A percentile compares a stretch with the other conserved stretches of the same genome.
phyloP scores from a whole-genome alignment of 345 rosid genomes.

The Salix udensis region DNA sequence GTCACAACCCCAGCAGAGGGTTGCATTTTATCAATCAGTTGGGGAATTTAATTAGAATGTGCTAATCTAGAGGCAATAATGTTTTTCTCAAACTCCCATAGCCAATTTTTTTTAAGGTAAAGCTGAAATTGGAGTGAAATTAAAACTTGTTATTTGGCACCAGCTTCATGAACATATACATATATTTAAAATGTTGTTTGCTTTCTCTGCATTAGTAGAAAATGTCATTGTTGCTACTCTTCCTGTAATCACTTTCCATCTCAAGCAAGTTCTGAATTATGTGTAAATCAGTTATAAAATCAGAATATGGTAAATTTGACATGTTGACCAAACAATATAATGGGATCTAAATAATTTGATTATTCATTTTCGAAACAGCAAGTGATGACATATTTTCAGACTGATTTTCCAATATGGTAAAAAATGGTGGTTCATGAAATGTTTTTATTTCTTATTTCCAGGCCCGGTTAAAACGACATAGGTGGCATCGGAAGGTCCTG shows the following conservation, averaged over 20 bases:
- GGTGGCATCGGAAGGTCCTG: constrained; percentile 89
- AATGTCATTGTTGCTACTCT: neutral
- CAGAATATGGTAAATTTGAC: neutral
- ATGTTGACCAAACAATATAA: neutral
- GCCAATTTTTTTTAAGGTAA: neutral
- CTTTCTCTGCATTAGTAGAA: neutral
- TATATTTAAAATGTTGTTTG: neutral
- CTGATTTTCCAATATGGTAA: too few species aligned
- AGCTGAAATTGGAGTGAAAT: too few species aligned
- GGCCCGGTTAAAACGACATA: constrained; percentile 79
- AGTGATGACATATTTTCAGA: too few species aligned
- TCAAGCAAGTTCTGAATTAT: neutral
- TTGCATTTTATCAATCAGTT: neutral
- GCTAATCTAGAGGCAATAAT: neutral
- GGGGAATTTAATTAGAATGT: neutral
- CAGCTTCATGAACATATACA: too few species aligned
- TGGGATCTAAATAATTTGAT: neutral
- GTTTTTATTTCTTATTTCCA: constrained; percentile 25
- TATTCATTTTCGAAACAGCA: neutral
- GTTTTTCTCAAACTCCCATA: neutral
- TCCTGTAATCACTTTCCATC: neutral
- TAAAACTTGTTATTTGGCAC: too few species aligned
- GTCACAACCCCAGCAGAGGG: neutral
- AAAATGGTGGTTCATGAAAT: neutral
- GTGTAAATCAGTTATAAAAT: neutral